These are phyloP conservation scores for Exophiala viscosa DNA, from an alignment of 2,329 filamentous ascomycete species.

Conservation along the genomic window DNA sequence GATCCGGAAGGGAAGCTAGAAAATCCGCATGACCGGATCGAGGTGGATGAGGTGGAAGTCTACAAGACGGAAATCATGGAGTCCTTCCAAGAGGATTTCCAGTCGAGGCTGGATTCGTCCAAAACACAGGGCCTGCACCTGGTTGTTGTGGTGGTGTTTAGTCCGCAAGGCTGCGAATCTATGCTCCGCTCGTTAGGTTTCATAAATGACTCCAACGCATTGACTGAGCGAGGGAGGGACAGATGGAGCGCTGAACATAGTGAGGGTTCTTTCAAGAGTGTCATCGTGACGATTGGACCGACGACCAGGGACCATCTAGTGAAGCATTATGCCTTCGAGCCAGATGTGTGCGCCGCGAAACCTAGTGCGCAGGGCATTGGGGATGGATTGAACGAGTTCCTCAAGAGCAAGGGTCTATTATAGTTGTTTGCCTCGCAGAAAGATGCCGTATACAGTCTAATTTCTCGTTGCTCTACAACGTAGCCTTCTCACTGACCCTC, in stretches of 20 bases:
- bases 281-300: constrained; percentile 84
- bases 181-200: constrained; percentile 55
- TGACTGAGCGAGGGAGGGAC: constrained; percentile 24
- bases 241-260: constrained; percentile 23
- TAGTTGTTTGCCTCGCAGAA: background rate
- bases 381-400: constrained; percentile 59
- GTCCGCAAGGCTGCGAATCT: constrained; percentile 58
- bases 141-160: constrained; percentile 50
- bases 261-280: constrained; percentile 40
- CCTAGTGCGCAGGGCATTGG: constrained; percentile 79
- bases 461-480: constrained; percentile 3
- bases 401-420: constrained; percentile 26
- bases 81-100: constrained; percentile 69
- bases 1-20: constrained; percentile 43
- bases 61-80: constrained; percentile 84
- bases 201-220: constrained; percentile 41
- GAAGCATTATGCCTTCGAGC: constrained; percentile 40
- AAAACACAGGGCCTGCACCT: constrained; percentile 16
- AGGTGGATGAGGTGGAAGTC: constrained; percentile 74
- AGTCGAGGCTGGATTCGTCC: constrained; percentile 47
- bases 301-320: constrained; percentile 76
- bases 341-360: constrained; percentile 65
- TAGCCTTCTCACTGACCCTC: constrained; percentile 26
- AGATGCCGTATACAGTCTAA: background rate
- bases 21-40: constrained; percentile 52